Evolutionary conservation across 1,284 basidiomycete genomes (phyloP).

Genomic region (Boletus semigastroideus): DNA sequence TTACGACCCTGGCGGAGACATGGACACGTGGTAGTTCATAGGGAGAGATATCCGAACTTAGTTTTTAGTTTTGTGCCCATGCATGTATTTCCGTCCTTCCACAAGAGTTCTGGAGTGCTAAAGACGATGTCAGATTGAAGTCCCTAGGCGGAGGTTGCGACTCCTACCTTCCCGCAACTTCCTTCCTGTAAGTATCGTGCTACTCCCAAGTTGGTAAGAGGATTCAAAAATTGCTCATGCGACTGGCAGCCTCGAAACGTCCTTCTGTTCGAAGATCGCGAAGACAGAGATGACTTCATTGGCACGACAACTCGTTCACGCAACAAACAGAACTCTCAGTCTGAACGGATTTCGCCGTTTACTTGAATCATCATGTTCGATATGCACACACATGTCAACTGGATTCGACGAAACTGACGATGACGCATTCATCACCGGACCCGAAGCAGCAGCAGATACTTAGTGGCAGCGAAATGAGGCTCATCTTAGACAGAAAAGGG

Average conservation of each 20-base stretch:
- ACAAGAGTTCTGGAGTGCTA: neutral
- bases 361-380: constrained; percentile 7
- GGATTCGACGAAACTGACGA: constrained; percentile 15
- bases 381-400: constrained; percentile 15
- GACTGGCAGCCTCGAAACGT: constrained; percentile 21
- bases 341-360: neutral
- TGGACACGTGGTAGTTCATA: constrained; percentile 26
- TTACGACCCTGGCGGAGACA: constrained; percentile 15
- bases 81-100: constrained; percentile 23
- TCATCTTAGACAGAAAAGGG: constrained; percentile 13
- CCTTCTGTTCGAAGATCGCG: constrained; percentile 18
- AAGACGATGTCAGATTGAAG: constrained; percentile 1
- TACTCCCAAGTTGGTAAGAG: neutral
- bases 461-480: constrained; percentile 23
- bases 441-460: constrained; percentile 7
- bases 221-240: neutral
- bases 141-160: constrained; percentile 14
- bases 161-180: constrained; percentile 13
- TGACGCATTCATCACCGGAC: constrained; percentile 17
- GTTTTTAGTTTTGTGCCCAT: constrained; percentile 22
- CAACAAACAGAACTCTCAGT: neutral
- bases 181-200: constrained; percentile 13
- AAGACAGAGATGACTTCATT: constrained; percentile 21
- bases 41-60: constrained; percentile 6
- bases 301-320: neutral